These are phyloP conservation scores for Neofusicoccum kwambonambiense DNA, from an alignment of 2,329 filamentous ascomycete species.

Conservation along the genomic window DNA sequence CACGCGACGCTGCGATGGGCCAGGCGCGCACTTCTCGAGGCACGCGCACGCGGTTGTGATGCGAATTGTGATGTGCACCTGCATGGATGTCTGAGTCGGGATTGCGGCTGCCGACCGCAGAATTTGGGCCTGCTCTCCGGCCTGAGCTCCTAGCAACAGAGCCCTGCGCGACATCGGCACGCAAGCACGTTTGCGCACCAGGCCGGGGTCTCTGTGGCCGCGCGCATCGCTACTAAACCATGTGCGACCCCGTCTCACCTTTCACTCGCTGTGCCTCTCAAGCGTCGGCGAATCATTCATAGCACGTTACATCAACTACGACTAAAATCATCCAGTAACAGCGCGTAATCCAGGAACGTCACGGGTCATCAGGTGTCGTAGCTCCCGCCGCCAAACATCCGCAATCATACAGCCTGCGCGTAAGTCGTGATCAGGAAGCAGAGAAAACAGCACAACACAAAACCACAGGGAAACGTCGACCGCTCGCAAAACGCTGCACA, in stretches of 20 bases:
- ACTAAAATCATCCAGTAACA: neutral
- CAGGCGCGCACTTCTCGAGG: neutral
- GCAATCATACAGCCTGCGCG: neutral
- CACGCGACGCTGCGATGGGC: neutral
- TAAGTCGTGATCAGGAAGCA: neutral
- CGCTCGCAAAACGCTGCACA: constrained; percentile 1
- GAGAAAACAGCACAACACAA: neutral
- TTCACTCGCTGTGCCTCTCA: too few relatives aligned
- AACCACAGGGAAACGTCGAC: neutral
- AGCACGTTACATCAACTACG: neutral
- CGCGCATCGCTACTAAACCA: neutral
- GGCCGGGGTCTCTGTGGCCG: neutral
- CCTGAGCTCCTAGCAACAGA: neutral
- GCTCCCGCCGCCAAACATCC: neutral
- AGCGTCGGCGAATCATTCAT: neutral
- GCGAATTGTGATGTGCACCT: constrained; percentile 11
- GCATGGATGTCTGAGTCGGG: constrained; percentile 7
- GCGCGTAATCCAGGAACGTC: neutral
- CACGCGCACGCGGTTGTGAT: constrained; percentile 1
- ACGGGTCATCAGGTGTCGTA: neutral
- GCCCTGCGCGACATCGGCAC: constrained; percentile 1
- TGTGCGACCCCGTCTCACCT: neutral
- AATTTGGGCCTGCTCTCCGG: neutral
- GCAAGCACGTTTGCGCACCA: constrained; percentile 1
- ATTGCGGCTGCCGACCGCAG: neutral